phyloP scores from a whole-genome alignment of 2,329 filamentous ascomycete genomes.

The Colletotrichum caudatum region DNA sequence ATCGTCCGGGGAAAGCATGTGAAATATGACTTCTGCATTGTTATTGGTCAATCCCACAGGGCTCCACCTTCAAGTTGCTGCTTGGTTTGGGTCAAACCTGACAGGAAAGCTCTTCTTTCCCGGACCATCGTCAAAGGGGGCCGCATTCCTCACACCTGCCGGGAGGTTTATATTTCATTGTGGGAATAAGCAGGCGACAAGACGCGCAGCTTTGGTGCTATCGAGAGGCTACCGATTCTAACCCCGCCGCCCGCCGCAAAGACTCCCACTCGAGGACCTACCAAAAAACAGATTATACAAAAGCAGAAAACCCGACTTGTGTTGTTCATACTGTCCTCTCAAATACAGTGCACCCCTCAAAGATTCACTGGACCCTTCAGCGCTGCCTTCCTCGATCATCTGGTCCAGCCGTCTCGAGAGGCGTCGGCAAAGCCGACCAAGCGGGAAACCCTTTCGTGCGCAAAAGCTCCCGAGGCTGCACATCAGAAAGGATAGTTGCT shows the following conservation, averaged over 20 bases:
- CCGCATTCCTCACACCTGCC: background rate
- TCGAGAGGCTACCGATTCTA: background rate
- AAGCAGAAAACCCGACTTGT: background rate
- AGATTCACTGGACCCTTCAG: background rate
- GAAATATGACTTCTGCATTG: slow-evolving; percentile 16
- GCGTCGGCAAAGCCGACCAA: background rate
- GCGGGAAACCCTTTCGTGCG: slow-evolving; percentile 19
- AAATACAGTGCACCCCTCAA: too few relatives aligned
- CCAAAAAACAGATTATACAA: background rate
- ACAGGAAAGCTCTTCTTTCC: slow-evolving; percentile 8
- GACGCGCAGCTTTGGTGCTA: background rate
- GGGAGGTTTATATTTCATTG: background rate
- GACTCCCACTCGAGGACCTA: background rate
- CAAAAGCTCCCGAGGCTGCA: slow-evolving; percentile 19
- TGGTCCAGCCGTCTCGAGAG: background rate
- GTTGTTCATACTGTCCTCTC: background rate
- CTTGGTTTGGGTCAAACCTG: slow-evolving; percentile 1
- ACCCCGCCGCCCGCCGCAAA: too few relatives aligned
- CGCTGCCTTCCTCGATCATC: background rate
- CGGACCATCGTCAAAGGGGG: background rate
- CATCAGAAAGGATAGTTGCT: slow-evolving; percentile 10
- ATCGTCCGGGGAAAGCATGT: slow-evolving; percentile 40
- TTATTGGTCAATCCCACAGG: slow-evolving; percentile 31
- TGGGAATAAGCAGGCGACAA: background rate
- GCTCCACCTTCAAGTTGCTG: slow-evolving; percentile 4